Percentiles rank a stretch among this genome's conserved stretches.
Evolutionary conservation across 192 early-diverging fungal species (phyloP).

Genomic region (Entomortierella parvispora): DNA sequence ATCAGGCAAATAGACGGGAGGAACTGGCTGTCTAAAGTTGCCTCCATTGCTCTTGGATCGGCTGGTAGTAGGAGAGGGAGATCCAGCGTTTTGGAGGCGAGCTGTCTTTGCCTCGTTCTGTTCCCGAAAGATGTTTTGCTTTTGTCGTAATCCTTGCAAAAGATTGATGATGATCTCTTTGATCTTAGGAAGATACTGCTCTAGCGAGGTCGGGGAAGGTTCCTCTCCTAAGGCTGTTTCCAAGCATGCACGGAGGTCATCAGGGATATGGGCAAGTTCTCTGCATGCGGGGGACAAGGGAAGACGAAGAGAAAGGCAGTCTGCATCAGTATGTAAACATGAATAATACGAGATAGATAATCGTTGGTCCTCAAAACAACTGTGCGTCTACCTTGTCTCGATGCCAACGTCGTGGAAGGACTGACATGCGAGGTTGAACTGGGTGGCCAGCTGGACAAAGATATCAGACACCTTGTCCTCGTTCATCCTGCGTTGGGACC

Average conservation of each 20-base stretch:
- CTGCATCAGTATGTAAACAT: too few relatives aligned
- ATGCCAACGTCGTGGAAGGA: conserved; percentile 42
- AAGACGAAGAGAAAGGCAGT: too few relatives aligned
- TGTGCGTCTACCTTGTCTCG: conserved; percentile 43
- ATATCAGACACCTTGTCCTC: conserved; percentile 59
- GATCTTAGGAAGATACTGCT: conserved; percentile 61
- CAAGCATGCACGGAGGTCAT: conserved; percentile 54
- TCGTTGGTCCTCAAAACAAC: too few relatives aligned
- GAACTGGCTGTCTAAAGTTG: conserved; percentile 8
- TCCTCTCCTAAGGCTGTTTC: conserved; percentile 58
- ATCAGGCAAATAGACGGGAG: not conserved
- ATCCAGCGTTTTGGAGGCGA: conserved; percentile 3
- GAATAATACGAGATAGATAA: too few relatives aligned
- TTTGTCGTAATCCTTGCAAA: conserved; percentile 61
- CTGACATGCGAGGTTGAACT: conserved; percentile 58
- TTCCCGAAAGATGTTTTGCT: conserved; percentile 59
- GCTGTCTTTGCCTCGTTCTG: conserved; percentile 21
- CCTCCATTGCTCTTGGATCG: conserved; percentile 14
- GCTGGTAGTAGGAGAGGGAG: not conserved
- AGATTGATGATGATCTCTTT: conserved; percentile 61
- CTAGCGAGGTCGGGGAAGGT: conserved; percentile 54
- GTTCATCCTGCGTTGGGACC: conserved; percentile 50
- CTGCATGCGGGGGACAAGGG: too few relatives aligned
- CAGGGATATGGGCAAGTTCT: conserved; percentile 34
- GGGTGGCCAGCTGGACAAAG: conserved; percentile 53